Percentiles rank a stretch among this genome's conserved stretches.
Conservation (phyloP, 2,329 filamentous ascomycete species). For the Fusarium oligoseptatum region DNA sequence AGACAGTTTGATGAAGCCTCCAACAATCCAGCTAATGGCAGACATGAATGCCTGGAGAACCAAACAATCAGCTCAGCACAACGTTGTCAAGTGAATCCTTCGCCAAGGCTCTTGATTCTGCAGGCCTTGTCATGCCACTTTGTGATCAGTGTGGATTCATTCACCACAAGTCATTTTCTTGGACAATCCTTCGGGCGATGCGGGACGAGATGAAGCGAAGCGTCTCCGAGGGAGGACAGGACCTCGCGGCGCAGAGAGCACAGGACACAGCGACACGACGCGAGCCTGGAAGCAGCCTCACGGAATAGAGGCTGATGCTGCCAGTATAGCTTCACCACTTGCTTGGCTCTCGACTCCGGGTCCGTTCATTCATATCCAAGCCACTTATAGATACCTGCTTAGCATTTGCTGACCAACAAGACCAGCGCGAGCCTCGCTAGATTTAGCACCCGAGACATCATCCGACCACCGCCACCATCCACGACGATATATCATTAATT, state of each 20-base stretch:
- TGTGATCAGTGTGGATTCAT: background rate
- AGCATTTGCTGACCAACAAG: slow-evolving; percentile 10
- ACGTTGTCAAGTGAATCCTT: slow-evolving; percentile 11
- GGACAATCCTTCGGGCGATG: slow-evolving; percentile 1
- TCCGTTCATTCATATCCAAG: slow-evolving; percentile 12
- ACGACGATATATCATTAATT: background rate
- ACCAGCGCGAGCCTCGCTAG: background rate
- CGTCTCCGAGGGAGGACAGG: slow-evolving; percentile 5
- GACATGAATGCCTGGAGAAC: background rate
- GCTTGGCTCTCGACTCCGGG: slow-evolving; percentile 14
- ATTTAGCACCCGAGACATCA: slow-evolving; percentile 18
- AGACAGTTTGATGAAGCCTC: background rate
- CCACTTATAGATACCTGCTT: background rate
- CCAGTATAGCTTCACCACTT: slow-evolving; percentile 3
- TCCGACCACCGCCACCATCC: slow-evolving; percentile 15
- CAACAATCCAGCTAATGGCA: background rate
- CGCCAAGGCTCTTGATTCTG: background rate
- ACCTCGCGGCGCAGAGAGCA: background rate
- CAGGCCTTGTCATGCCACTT: background rate
- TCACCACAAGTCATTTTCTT: background rate
- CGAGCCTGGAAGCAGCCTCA: slow-evolving; percentile 26
- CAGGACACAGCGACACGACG: slow-evolving; percentile 12
- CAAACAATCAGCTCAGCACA: background rate
- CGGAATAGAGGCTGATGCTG: background rate
- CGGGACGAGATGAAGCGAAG: slow-evolving; percentile 13